Base-by-base conservation (phyloP, 129 eudicot species). In the Saposhnikovia divaricata region DNA sequence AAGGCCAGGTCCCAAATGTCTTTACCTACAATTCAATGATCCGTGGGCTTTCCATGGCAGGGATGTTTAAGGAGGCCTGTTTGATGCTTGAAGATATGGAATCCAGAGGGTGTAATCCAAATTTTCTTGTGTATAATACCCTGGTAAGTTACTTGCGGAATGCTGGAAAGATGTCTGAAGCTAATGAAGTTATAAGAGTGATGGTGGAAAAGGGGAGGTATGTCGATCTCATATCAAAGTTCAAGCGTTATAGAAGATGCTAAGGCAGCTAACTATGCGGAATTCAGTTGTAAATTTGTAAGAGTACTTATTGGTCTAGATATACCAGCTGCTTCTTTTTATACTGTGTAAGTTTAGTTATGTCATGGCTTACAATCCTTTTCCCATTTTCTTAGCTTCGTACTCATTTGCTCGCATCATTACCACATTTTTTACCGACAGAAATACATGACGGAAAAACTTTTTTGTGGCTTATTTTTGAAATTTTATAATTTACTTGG, bases 81-180 rank as follows among this genome's bases (percentile, higher is more conserved):
- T 84, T 83, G 85, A 93, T 91, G 97, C 87, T 93, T 77, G 81
- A 88, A 83, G 98, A 92, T 81, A 94, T 94, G 98, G 98, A 94
- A 83, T 84, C 82, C 21, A 86, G 90, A 81, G 97, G 96, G 75
- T 92, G 97, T 84, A 87, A 85, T 79, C 98, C 98, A 51, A 94
- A 92, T 85, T 94, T 94, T 80, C 87, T 90, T 71, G 96, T 94
- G 91, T 94, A 94, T 83, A 89, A 88, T 87, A 94, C 98, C 74
- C 81, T 94, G 65, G 91, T 92, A 53, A 81, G 90, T 71, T 86
- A 87, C 73, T 77, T 93, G 68, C 83, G 86, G 55, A 90, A 87
- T 34, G 93, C 96, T 72, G 98, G 96, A 72, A 90, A 87, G 84
- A 78, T 84, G 81, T 89, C 89, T 53, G 82, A 89, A 81, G 98